phyloP scores from a whole-genome alignment of 768 basidiomycete species.

The Pisolithus marmoratus region DNA sequence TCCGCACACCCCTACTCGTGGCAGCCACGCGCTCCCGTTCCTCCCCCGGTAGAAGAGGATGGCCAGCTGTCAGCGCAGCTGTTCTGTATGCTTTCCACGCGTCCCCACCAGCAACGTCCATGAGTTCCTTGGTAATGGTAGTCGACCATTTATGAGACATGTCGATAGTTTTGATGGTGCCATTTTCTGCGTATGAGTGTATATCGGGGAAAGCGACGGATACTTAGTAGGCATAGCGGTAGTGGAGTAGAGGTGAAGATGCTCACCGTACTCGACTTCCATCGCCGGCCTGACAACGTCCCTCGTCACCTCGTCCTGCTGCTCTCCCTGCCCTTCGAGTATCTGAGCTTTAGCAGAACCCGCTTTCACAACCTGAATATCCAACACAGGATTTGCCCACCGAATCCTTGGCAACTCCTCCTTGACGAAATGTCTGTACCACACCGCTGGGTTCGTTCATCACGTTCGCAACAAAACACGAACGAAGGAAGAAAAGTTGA shows the following conservation, averaged over 20 bases:
- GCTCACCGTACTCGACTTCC: conserved; percentile 59
- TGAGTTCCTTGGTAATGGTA: conserved; percentile 60
- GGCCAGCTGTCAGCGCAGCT: conserved; percentile 40
- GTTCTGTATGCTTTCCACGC: conserved; percentile 54
- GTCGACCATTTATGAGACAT: conserved; percentile 68
- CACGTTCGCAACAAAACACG: conserved; percentile 39
- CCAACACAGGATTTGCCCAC: conserved; percentile 64
- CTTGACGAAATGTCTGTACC: conserved; percentile 66
- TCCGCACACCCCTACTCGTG: conserved; percentile 1
- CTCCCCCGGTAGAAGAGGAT: conserved; percentile 45
- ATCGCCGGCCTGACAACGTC: conserved; percentile 53
- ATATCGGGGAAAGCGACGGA: neutral
- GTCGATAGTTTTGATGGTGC: conserved; percentile 39
- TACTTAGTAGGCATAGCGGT: too few species aligned
- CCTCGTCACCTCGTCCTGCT: too few species aligned
- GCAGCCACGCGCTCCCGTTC: conserved; percentile 23
- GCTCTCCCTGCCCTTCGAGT: conserved; percentile 37
- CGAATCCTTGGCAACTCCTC: conserved; percentile 75
- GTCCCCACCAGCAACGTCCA: conserved; percentile 59
- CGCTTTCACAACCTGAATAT: conserved; percentile 52
- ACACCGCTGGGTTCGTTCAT: neutral
- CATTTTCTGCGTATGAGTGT: conserved; percentile 38
- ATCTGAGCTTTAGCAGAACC: conserved; percentile 1
- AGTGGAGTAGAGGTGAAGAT: neutral
- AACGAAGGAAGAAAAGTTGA: neutral